phyloP scores from a whole-genome alignment of 192 early-diverging fungal genomes.

The Coemansia sp. region DNA sequence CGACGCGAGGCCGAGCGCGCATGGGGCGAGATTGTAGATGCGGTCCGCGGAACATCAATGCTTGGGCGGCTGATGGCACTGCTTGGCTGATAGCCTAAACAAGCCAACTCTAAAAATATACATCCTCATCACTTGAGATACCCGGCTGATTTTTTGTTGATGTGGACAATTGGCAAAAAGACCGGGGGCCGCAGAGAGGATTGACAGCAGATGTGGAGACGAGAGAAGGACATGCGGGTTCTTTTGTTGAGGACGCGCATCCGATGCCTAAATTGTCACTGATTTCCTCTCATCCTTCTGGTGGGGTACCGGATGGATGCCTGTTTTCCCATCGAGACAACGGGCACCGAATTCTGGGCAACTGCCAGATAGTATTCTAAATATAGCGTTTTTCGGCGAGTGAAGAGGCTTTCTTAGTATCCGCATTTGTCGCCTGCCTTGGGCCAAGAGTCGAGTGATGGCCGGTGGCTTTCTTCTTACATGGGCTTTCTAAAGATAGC shows the following conservation, averaged over 20 bases:
- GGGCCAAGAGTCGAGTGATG: slow-evolving; percentile 3
- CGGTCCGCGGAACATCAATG: slow-evolving; percentile 34
- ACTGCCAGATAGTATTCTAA: neutral
- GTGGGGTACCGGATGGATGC: neutral
- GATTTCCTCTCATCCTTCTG: slow-evolving; percentile 3
- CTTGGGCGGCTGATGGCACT: slow-evolving; percentile 33
- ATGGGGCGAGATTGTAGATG: slow-evolving; percentile 43
- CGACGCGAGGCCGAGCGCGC: slow-evolving; percentile 43
- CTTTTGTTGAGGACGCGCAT: slow-evolving; percentile 2
- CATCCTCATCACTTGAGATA: neutral
- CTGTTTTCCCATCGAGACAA: neutral
- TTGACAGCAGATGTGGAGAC: slow-evolving; percentile 14
- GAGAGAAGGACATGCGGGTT: slow-evolving; percentile 10
- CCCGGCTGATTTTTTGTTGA: slow-evolving; percentile 2
- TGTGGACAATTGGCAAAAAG: neutral
- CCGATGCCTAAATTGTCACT: slow-evolving; percentile 6
- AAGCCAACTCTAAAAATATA: no score
- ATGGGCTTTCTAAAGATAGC: slow-evolving; percentile 8
- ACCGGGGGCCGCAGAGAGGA: slow-evolving; percentile 2
- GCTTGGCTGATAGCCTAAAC: slow-evolving; percentile 13
- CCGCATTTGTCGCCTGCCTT: neutral
- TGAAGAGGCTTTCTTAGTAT: slow-evolving; percentile 6
- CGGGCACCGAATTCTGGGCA: neutral
- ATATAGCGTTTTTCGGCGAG: neutral
- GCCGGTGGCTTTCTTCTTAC: slow-evolving; percentile 3